Base-by-base conservation (phyloP, 2,329 filamentous ascomycete species). In the Colletotrichum gigasporum region DNA sequence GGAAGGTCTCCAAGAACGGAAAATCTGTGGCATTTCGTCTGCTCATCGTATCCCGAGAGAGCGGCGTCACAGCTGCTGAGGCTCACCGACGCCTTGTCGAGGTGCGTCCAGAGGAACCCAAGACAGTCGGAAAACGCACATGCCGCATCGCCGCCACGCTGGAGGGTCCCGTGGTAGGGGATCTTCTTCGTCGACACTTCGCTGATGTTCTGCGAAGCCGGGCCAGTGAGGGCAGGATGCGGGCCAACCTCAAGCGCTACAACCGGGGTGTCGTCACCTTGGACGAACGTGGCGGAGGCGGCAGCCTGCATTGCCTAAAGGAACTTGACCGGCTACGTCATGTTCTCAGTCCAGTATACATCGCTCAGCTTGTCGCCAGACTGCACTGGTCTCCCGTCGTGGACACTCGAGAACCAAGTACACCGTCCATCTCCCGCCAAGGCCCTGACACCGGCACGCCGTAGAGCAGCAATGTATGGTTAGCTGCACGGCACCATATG, bases 161-260 rank as follows among this genome's bases (percentile, higher is more conserved):
- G 11, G 0, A 74, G 57, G 1, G 67, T 44, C 6, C 71, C 72
- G 1, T 65, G 47, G 22, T 74, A 75, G 0, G 74, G 68, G 1
- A 72, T 24, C 2, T 65, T 48, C 10, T 54, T 50, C 9, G 63
- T 52, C 26, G 57, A 52, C 18, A 57, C 8, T 22, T 8, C 35
- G 14, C 26, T 24, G 6, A 68, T n/a, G 0, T 58, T 78, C 50
- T 82, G 73, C 3, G 65, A 70, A 0, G 75, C 65, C 0, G 82
- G 82, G 0, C 76, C 76, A 44, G 77, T 75, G 1, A 84, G 74
- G 0, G 80, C 78, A 0, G 80, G 73, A 39, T 78, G 76, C 1
- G 77, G 76, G 0, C 76, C 76, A 5, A 79, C 35, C 32, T 79
- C 76, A 4, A 79, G 11, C 0, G 71, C 42, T 2, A 72, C 20